These are phyloP conservation scores for Alternaria ethzedia DNA, from an alignment of 2,329 filamentous ascomycete species.

Conservation along the genomic window DNA sequence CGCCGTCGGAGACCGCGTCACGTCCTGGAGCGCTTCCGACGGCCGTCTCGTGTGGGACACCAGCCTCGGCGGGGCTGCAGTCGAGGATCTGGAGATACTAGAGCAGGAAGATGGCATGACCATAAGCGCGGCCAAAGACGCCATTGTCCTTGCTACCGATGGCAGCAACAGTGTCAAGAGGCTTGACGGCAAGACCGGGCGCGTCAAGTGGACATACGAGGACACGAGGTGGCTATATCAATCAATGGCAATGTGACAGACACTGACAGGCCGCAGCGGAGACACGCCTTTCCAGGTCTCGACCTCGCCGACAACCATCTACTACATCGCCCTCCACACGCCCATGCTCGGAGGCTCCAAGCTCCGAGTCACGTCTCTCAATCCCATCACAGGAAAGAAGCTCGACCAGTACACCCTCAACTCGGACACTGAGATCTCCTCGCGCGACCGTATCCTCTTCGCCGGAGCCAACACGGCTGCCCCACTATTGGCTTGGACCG, in stretches of 20 bases:
- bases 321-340: constrained; percentile 76
- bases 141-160: constrained; percentile 70
- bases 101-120: constrained; percentile 67
- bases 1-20: constrained; percentile 72
- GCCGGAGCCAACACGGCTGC: constrained; percentile 78
- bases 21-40: constrained; percentile 82
- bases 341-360: constrained; percentile 70
- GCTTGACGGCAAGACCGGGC: constrained; percentile 74
- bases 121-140: constrained; percentile 64
- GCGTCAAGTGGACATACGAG: constrained; percentile 78
- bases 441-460: constrained; percentile 70
- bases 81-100: constrained; percentile 78
- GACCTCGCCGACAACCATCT: constrained; percentile 72
- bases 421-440: constrained; percentile 75
- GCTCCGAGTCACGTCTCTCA: constrained; percentile 76
- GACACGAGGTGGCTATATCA: constrained; percentile 60
- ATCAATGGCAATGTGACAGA: not conserved
- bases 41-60: constrained; percentile 80
- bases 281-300: constrained; percentile 78
- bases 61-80: constrained; percentile 61
- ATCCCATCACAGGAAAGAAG: constrained; percentile 74
- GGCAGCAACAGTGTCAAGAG: constrained; percentile 68
- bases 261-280: constrained; percentile 54
- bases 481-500: constrained; percentile 78
- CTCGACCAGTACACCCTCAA: constrained; percentile 73